Evolutionary conservation across 2,329 filamentous ascomycete species (phyloP).

Genomic region (Graphium sp.): DNA sequence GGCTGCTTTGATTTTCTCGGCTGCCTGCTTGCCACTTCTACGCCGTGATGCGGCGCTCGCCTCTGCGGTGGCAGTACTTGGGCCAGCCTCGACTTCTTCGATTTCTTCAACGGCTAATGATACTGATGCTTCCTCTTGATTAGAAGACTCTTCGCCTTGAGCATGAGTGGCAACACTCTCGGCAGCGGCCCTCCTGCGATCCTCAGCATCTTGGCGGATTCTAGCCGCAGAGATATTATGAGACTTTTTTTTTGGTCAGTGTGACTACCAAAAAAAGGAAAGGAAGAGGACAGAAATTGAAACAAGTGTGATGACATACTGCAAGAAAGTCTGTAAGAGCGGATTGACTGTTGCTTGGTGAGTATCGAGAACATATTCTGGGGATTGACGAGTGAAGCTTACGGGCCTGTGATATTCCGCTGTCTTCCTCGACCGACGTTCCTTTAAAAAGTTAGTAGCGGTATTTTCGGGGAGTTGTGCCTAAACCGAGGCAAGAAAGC

Average conservation of each 20-base stretch:
- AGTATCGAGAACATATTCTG: constrained; percentile 4
- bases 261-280: too few relatives aligned
- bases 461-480: too few relatives aligned
- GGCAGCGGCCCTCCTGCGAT: constrained; percentile 11
- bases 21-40: too few relatives aligned
- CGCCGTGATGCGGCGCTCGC: too few relatives aligned
- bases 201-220: constrained; percentile 31
- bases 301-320: constrained; percentile 12
- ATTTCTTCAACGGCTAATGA: constrained; percentile 46
- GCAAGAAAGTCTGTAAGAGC: constrained; percentile 36
- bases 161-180: constrained; percentile 4
- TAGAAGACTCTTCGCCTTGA: constrained; percentile 11
- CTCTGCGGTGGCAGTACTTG: too few relatives aligned
- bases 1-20: constrained; percentile 39
- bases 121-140: constrained; percentile 30
- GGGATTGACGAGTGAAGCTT: constrained; percentile 7
- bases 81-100: constrained; percentile 18
- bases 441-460: not conserved
- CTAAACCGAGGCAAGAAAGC: too few relatives aligned
- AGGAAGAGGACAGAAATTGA: not conserved
- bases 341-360: constrained; percentile 20
- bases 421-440: not conserved
- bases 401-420: constrained; percentile 21
- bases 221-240: constrained; percentile 53
- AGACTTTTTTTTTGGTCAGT: too few relatives aligned